phyloP scores from a whole-genome alignment of 106 monocot species.

The Vanilla planifolia region DNA sequence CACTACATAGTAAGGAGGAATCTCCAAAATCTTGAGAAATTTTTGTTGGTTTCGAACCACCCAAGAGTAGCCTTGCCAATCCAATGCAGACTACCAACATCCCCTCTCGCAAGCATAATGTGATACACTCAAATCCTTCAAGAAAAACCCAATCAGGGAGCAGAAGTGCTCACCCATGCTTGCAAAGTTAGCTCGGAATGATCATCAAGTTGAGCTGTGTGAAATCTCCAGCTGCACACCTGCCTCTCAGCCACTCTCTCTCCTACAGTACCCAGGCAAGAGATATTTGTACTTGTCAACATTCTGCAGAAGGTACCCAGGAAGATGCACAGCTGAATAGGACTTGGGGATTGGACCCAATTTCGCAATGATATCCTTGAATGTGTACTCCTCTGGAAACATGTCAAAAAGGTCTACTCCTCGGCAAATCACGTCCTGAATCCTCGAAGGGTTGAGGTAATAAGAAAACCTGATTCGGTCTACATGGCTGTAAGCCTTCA shows the following conservation, averaged over 20 bases:
- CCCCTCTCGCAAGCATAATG: slow-evolving; percentile 1
- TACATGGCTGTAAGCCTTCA: slow-evolving; percentile 87
- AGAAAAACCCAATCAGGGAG: background rate
- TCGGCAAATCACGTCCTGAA: slow-evolving; percentile 66
- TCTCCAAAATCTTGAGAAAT: no score
- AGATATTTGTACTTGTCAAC: slow-evolving; percentile 41
- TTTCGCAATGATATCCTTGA: slow-evolving; percentile 55
- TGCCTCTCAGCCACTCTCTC: slow-evolving; percentile 38
- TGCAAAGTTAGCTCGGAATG: slow-evolving; percentile 9
- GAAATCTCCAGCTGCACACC: background rate
- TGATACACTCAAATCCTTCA: background rate
- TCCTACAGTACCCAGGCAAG: slow-evolving; percentile 50
- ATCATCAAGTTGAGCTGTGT: slow-evolving; percentile 21
- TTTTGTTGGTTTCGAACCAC: no score
- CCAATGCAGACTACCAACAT: background rate
- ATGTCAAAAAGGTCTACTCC: slow-evolving; percentile 80
- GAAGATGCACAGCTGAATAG: slow-evolving; percentile 54
- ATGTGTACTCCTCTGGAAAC: slow-evolving; percentile 74
- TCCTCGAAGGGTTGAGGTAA: slow-evolving; percentile 36
- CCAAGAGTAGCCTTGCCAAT: background rate
- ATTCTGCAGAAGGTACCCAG: slow-evolving; percentile 43
- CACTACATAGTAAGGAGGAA: no score
- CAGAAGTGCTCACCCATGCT: background rate
- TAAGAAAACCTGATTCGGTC: slow-evolving; percentile 53
- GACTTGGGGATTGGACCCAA: slow-evolving; percentile 52